Conservation (phyloP, 768 basidiomycete genomes). For the Tylopilus sp. region DNA sequence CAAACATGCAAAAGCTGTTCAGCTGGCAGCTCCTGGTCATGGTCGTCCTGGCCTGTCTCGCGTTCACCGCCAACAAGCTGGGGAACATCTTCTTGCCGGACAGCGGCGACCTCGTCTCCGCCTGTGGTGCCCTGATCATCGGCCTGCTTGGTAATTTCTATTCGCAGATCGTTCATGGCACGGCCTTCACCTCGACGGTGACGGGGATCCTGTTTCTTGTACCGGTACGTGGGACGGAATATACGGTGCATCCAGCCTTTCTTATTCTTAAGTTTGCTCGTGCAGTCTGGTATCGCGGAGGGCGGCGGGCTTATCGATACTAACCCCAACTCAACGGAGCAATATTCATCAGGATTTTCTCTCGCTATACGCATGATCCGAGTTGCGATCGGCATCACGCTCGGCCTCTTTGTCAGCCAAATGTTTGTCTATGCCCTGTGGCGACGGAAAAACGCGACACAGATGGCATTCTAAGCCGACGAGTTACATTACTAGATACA, state of each 20-base stretch:
- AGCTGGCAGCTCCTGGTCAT: constrained; percentile 74
- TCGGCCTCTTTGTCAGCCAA: constrained; percentile 80
- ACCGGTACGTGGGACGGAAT: constrained; percentile 55
- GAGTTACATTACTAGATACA: not conserved
- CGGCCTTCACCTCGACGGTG: constrained; percentile 90
- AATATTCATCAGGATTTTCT: constrained; percentile 75
- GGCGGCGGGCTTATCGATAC: constrained; percentile 62
- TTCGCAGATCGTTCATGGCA: constrained; percentile 69
- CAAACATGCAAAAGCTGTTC: constrained; percentile 69
- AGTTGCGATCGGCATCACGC: constrained; percentile 81
- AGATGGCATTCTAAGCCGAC: constrained; percentile 70
- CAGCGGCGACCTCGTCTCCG: constrained; percentile 71
- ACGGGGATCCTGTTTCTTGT: constrained; percentile 90
- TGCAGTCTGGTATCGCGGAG: constrained; percentile 71
- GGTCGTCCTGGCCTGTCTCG: constrained; percentile 77
- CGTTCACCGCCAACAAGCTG: constrained; percentile 67
- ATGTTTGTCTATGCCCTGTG: constrained; percentile 74
- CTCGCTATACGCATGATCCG: constrained; percentile 81
- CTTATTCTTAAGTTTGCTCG: constrained; percentile 22
- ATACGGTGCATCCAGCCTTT: constrained; percentile 2
- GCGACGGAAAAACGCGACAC: constrained; percentile 63
- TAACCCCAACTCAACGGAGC: constrained; percentile 46
- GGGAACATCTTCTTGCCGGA: constrained; percentile 60
- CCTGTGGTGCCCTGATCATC: constrained; percentile 73
- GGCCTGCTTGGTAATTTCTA: constrained; percentile 82